Evolutionary conservation across 192 early-diverging fungal genomes (phyloP).

Genomic region (Entomortierella parvispora): DNA sequence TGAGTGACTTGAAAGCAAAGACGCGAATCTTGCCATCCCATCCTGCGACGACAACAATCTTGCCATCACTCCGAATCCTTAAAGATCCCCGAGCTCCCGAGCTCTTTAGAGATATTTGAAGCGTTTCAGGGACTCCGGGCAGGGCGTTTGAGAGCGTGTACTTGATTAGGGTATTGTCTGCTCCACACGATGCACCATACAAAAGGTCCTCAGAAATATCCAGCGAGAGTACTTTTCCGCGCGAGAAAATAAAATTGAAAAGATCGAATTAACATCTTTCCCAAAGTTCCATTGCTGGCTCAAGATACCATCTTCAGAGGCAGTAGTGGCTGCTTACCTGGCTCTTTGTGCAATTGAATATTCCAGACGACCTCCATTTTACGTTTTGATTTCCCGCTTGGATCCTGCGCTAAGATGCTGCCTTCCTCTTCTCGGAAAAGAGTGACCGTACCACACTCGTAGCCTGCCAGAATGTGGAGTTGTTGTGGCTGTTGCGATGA

Average conservation of each 20-base stretch:
- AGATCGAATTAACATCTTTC: slow-evolving; percentile 6
- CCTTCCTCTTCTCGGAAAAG: slow-evolving; percentile 21
- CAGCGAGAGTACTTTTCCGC: slow-evolving; percentile 44
- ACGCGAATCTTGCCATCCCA: slow-evolving; percentile 57
- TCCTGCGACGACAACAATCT: slow-evolving; percentile 51
- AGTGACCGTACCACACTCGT: slow-evolving; percentile 47
- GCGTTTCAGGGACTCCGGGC: slow-evolving; percentile 30
- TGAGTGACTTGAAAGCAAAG: slow-evolving; percentile 49
- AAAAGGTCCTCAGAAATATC: slow-evolving; percentile 35
- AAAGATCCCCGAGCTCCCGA: slow-evolving; percentile 36
- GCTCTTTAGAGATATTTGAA: slow-evolving; percentile 12
- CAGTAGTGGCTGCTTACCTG: slow-evolving; percentile 12
- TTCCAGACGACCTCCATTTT: slow-evolving; percentile 37
- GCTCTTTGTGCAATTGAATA: slow-evolving; percentile 43
- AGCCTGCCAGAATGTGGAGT: slow-evolving; percentile 47
- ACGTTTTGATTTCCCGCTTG: not conserved
- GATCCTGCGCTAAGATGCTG: not conserved
- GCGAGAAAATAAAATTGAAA: not conserved
- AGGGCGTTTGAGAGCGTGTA: slow-evolving; percentile 21
- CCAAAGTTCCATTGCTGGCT: not conserved
- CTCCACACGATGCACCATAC: slow-evolving; percentile 50
- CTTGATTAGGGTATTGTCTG: slow-evolving; percentile 50
- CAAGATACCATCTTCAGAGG: not conserved
- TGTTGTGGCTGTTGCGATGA: not conserved
- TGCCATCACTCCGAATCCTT: slow-evolving; percentile 45